Conservation (phyloP, 768 basidiomycete genomes). For the Lyophyllum shimeji region DNA sequence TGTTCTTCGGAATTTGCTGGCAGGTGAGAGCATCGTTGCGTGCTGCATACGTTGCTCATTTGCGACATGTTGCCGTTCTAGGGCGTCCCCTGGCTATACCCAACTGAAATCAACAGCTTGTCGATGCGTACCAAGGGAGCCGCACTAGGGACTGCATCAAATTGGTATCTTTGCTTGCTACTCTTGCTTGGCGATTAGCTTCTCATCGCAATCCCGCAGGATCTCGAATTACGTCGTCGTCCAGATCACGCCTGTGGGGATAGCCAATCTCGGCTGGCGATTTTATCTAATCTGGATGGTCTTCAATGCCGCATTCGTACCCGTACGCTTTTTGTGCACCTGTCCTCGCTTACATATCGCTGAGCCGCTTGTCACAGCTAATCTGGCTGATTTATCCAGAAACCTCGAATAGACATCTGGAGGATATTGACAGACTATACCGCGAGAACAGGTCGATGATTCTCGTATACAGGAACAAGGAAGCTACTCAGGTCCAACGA, state of each 20-base stretch:
- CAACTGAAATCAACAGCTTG: constrained; percentile 50
- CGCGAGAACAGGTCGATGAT: constrained; percentile 42
- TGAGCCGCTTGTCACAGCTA: constrained; percentile 25
- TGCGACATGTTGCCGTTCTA: constrained; percentile 11
- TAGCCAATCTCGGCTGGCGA: constrained; percentile 45
- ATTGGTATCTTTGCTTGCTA: constrained; percentile 32
- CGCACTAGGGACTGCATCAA: constrained; percentile 46
- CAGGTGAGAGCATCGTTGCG: constrained; percentile 31
- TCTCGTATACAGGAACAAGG: constrained; percentile 40
- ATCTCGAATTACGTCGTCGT: constrained; percentile 53
- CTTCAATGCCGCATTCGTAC: constrained; percentile 49
- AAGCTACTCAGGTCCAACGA: constrained; percentile 41
- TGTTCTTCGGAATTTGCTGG: constrained; percentile 54
- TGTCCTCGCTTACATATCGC: not conserved
- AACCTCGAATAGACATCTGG: constrained; percentile 48
- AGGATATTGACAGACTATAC: constrained; percentile 50
- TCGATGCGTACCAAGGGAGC: constrained; percentile 52
- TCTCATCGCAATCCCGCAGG: constrained; percentile 19
- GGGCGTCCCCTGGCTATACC: constrained; percentile 52
- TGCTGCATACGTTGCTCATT: not conserved
- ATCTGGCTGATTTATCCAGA: constrained; percentile 49
- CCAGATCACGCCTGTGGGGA: constrained; percentile 47
- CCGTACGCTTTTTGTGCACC: constrained; percentile 28
- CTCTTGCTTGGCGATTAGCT: not conserved
- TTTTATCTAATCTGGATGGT: constrained; percentile 51